Evolutionary conservation across 352 stramenopile species (phyloP).

Genomic region (Globisporangium sylvaticum): DNA sequence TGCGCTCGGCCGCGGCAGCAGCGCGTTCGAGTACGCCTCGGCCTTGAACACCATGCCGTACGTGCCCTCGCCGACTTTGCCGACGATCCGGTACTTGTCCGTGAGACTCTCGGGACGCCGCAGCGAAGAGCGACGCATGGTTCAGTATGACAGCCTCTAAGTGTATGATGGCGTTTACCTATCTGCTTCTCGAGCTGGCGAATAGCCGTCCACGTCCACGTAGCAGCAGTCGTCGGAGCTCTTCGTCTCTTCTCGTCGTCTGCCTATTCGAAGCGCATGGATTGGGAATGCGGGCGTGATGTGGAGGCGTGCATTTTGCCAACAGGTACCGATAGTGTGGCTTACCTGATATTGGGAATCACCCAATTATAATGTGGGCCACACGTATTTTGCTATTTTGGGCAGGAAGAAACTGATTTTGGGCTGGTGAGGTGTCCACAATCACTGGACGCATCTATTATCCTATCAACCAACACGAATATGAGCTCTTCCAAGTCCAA

Average conservation of each 20-base stretch:
- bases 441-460: too few relatives aligned
- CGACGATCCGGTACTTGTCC: constrained; percentile 82
- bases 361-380: background rate
- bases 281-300: background rate
- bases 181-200: background rate
- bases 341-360: background rate
- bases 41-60: constrained; percentile 90
- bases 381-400: background rate
- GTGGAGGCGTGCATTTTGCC: background rate
- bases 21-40: constrained; percentile 51
- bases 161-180: too few relatives aligned
- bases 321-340: background rate
- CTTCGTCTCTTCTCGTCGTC: background rate
- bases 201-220: background rate
- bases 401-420: background rate
- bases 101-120: constrained; percentile 67
- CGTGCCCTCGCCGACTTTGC: constrained; percentile 87
- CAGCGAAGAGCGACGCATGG: constrained; percentile 59
- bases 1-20: constrained; percentile 31
- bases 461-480: too few relatives aligned
- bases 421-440: background rate
- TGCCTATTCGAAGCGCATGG: background rate
- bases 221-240: too few relatives aligned
- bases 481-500: too few relatives aligned
- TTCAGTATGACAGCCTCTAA: background rate